Conservation (phyloP, 192 early-diverging fungal species). For the Rhizophlyctis rosea region DNA sequence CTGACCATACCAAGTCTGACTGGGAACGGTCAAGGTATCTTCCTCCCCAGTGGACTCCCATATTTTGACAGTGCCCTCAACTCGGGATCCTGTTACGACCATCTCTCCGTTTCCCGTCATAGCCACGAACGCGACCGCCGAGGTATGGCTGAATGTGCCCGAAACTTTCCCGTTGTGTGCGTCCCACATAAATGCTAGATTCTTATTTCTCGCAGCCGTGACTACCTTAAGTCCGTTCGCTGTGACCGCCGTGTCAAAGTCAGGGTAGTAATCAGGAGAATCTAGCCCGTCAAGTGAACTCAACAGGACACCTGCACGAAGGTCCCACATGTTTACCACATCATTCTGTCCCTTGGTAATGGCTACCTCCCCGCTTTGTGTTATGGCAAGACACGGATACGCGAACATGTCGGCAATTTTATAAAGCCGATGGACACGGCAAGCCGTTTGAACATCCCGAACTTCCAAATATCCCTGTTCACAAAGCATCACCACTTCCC, state of each 20-base stretch:
- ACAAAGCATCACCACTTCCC: conserved; percentile 10
- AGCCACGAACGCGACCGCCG: not conserved
- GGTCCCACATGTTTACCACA: conserved; percentile 16
- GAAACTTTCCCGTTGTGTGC: not conserved
- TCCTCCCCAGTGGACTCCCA: too few species aligned
- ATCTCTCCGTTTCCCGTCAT: conserved; percentile 4
- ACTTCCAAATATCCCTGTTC: conserved; percentile 2
- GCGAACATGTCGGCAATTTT: too few species aligned
- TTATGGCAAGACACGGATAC: too few species aligned
- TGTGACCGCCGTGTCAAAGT: not conserved
- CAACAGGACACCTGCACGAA: not conserved
- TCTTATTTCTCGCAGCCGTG: conserved; percentile 10
- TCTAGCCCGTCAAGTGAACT: conserved; percentile 12
- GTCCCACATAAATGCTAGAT: conserved; percentile 13
- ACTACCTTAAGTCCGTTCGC: conserved; percentile 11
- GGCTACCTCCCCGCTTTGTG: too few species aligned
- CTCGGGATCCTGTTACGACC: conserved; percentile 9
- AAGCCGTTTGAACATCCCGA: too few species aligned
- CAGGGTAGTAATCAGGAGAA: not conserved
- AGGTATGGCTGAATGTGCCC: conserved; percentile 3
- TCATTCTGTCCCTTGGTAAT: too few species aligned
- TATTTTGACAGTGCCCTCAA: too few species aligned
- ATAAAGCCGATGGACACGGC: too few species aligned
- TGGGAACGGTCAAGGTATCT: too few species aligned
- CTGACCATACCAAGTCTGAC: too few species aligned